Conservation (phyloP, 2,329 filamentous ascomycete genomes). For the Stachybotrys chlorohalonatus region DNA sequence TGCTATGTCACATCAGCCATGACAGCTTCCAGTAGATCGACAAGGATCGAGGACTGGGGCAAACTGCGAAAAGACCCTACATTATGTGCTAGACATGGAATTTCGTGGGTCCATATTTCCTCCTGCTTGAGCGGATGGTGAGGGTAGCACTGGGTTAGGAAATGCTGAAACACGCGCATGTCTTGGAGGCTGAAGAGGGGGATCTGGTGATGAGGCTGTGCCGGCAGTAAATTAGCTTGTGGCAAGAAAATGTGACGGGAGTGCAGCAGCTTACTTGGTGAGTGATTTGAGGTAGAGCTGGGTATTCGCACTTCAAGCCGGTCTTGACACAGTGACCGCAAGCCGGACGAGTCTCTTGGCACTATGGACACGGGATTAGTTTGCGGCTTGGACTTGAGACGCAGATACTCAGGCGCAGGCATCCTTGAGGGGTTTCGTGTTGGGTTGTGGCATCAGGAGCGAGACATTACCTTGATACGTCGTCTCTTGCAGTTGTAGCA, state of each 20-base stretch:
- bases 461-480: constrained; percentile 46
- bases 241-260: neutral
- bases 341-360: constrained; percentile 54
- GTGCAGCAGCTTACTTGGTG: constrained; percentile 33
- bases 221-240: neutral
- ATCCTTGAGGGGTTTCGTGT: neutral
- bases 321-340: constrained; percentile 57
- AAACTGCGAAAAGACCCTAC: constrained; percentile 26
- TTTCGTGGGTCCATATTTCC: constrained; percentile 55
- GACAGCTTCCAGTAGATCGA: neutral
- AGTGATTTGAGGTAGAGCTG: constrained; percentile 36
- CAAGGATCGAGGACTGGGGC: neutral
- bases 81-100: constrained; percentile 58
- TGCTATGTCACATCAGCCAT: constrained; percentile 31
- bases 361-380: constrained; percentile 26
- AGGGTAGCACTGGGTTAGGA: constrained; percentile 51
- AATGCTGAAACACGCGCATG: constrained; percentile 63
- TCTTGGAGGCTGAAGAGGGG: constrained; percentile 52
- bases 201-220: constrained; percentile 46
- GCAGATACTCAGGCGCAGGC: too few species aligned
- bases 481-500: constrained; percentile 61
- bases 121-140: constrained; percentile 58
- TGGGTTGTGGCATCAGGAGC: neutral
- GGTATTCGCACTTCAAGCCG: constrained; percentile 55
- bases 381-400: too few species aligned